These are phyloP conservation scores for Rutstroemia sp. DNA, from an alignment of 2,329 filamentous ascomycete genomes.

Conservation along the genomic window DNA sequence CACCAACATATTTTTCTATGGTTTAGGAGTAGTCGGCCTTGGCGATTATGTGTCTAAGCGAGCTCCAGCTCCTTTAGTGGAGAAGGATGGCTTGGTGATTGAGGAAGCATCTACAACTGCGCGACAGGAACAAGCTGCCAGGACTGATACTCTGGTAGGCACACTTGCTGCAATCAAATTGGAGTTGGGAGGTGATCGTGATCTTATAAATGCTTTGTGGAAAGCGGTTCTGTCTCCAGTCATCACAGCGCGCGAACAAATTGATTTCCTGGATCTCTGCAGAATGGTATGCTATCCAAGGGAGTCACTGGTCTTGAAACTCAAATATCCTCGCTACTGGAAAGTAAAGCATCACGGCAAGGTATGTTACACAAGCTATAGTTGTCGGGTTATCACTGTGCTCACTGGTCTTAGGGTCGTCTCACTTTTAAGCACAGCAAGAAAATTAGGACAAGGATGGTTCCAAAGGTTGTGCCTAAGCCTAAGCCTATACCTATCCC, in stretches of 20 bases:
- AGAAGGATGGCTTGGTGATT: slow-evolving; percentile 35
- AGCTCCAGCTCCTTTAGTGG: slow-evolving; percentile 7
- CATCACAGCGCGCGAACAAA: slow-evolving; percentile 41
- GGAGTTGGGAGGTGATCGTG: slow-evolving; percentile 38
- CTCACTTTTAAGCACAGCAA: slow-evolving; percentile 24
- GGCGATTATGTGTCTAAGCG: slow-evolving; percentile 42
- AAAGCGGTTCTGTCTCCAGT: slow-evolving; percentile 40
- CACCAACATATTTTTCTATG: slow-evolving; percentile 50
- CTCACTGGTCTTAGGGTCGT: slow-evolving; percentile 20
- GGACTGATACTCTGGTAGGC: slow-evolving; percentile 40
- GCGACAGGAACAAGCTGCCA: slow-evolving; percentile 39
- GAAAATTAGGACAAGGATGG: slow-evolving; percentile 23
- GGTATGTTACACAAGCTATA: slow-evolving; percentile 21
- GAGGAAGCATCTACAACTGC: slow-evolving; percentile 38
- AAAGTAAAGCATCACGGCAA: slow-evolving; percentile 32
- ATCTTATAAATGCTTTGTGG: slow-evolving; percentile 41
- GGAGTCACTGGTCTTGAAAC: slow-evolving; percentile 37
- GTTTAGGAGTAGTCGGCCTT: slow-evolving; percentile 56
- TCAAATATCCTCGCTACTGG: slow-evolving; percentile 42
- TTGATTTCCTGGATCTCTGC: slow-evolving; percentile 44
- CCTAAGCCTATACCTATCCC: slow-evolving; percentile 2
- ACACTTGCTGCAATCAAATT: slow-evolving; percentile 42
- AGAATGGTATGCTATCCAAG: slow-evolving; percentile 43
- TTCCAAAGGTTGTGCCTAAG: neutral
- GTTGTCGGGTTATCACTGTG: slow-evolving; percentile 1